Base-by-base conservation (phyloP, 345 rosid species). In the Lepidium aucheri region DNA sequence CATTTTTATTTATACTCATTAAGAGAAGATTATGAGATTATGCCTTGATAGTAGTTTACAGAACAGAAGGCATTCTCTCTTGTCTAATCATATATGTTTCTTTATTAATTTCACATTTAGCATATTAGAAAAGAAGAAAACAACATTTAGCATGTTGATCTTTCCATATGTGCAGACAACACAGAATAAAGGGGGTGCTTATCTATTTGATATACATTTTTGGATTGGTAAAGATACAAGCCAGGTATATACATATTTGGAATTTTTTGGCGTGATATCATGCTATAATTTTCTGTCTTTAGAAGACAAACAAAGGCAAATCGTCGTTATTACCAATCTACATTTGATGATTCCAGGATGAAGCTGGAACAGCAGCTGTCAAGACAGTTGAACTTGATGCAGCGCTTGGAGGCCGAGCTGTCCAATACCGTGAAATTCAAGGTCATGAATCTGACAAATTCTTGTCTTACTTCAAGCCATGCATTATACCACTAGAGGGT, bases 191-290 rank as follows among this genome's bases (percentile, higher is more conserved):
- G 94, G 93, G 53, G 97, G 99, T 12, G 82, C 95, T 63, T 91
- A 82, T 77, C 77, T 83, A 18, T 84, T 73, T 70, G 96, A 95
- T 74, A 83, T 95, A 70, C 97, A 95, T 81, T 95, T 91, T 77
- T 95, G 99, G 99, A 81, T 95, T 63, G 99, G 99, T 58, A 91
- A 81, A 82, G 99, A 91, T 75, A 82, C 97, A 30, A 95, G 87
- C 81, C 97, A 95, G 96, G 99, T 91, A 57, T 69, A 69, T 62
- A 20, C 57, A 20, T 56, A 56, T 30, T 61, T 12, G 5, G 46
- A 66, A 2, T 46, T 67, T 42, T 39, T 41, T 30, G 35, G 59
- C 67, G 32, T 34, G 38, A 14, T 36, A 52, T 32, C 32, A n/a
- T 60, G 22, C 18, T 68, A 50, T 20, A 22, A 33, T 15, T 56